Evolutionary conservation across 2,329 filamentous ascomycete genomes (phyloP), one percentile per base, ranked within the genome.

Genomic region (Phyllosticta citriasiana): DNA sequence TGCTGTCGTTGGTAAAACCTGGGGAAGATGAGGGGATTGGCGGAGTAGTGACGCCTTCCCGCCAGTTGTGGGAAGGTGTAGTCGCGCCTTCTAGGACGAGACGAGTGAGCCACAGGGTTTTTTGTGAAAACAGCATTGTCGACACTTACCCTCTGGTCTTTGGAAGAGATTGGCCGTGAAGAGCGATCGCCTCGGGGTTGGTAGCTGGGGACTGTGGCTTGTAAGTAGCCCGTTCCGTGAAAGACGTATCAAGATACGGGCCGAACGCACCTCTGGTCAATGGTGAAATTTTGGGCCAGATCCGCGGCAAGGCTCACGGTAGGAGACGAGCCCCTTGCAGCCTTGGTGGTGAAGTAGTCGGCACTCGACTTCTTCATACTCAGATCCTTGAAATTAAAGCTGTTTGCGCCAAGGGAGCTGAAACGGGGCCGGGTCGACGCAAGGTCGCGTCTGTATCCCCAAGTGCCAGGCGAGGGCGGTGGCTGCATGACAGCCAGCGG

Each of bases 211-310:
- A 75, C 91, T 96, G 74, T 61, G 70, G 66, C 70, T 67, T 73
- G 73, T 82, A 67, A 82, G 74, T 47, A 22, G 51, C 10, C 5
- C 8, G 56, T 52, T 65, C 63, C 64, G 69, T 62, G 64, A 60
- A 56, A 53, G 63, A 62, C 64, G 64, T 30, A 30, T 30, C 27
- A 30, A 40, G 33, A 40, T 40, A 65, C 67, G 68, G 67, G 67
- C 69, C 30, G 8, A 14, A 24, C 82, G 67, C 80, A 97, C 93
- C 92, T 97, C 71, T 88, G 91, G 76, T 97, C 92, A 73, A 97
- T 89, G 72, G 93, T 89, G 73, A 97, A 96, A 79, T 97, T 99
- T 73, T 96, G 91, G 62, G 92, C 97, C 68, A 97, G 82, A 76
- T 99, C 94, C 64, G 91, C 92, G 52, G 92, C 93, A 67, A 99